Evolutionary conservation across 1,139 yeast genomes (phyloP).

Genomic region (Suhomyces maxii): DNA sequence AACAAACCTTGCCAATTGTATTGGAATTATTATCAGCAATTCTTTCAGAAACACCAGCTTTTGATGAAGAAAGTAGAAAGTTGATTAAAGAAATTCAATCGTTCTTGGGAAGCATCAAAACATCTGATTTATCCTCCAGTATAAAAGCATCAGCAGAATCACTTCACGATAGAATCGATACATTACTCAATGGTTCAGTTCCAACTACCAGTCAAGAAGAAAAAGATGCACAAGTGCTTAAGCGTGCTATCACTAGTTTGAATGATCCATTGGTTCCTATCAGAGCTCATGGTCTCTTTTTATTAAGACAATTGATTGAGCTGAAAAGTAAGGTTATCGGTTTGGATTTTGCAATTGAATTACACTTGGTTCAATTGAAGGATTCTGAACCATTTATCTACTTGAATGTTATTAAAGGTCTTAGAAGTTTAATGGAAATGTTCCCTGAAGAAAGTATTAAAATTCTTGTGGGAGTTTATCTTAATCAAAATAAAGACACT

Average conservation of each 20-base stretch:
- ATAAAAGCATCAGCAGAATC: conserved; percentile 25
- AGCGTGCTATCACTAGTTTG: conserved; percentile 63
- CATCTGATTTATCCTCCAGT: conserved; percentile 5
- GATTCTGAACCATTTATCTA: conserved; percentile 88
- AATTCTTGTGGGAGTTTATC: conserved; percentile 44
- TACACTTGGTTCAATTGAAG: conserved; percentile 64
- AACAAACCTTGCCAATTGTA: conserved; percentile 34
- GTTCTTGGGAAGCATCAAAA: conserved; percentile 23
- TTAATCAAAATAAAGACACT: conserved; percentile 24
- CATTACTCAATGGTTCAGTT: conserved; percentile 28
- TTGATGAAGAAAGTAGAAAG: conserved; percentile 22
- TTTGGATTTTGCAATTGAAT: conserved; percentile 53
- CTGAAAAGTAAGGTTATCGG: conserved; percentile 51
- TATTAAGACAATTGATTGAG: conserved; percentile 59
- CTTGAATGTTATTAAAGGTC: conserved; percentile 77
- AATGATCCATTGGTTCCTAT: conserved; percentile 83
- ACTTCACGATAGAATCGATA: conserved; percentile 30
- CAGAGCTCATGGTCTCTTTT: conserved; percentile 79
- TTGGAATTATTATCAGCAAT: conserved; percentile 58
- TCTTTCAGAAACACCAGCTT: conserved; percentile 41
- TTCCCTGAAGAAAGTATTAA: conserved; percentile 42
- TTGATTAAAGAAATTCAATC: conserved; percentile 29
- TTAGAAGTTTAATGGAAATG: conserved; percentile 56
- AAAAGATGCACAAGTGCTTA: conserved; percentile 33
- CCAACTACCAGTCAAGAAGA: conserved; percentile 17